phyloP scores from a whole-genome alignment of 2,329 filamentous ascomycete species.

The Aureobasidium vineae region DNA sequence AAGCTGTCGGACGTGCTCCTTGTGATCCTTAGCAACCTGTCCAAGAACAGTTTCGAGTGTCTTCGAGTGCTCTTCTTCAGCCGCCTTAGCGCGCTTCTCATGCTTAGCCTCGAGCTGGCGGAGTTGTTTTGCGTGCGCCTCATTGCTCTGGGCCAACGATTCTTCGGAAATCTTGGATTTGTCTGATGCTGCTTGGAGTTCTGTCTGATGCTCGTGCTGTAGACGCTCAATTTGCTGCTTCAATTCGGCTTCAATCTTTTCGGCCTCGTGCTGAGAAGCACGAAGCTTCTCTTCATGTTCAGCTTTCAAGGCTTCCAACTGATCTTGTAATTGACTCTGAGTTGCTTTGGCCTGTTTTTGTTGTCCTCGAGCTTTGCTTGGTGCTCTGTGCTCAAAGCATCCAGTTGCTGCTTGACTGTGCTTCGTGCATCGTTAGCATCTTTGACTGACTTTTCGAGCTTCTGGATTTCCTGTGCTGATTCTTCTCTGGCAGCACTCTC shows the following conservation, averaged over 20 bases:
- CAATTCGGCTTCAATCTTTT: neutral
- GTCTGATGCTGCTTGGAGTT: conserved; percentile 21
- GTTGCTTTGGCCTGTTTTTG: conserved; percentile 25
- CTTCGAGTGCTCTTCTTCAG: neutral
- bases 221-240: conserved; percentile 8
- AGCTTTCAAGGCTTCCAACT: conserved; percentile 13
- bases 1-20: neutral
- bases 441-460: neutral
- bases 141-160: neutral
- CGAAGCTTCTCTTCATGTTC: conserved; percentile 27
- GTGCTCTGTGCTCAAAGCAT: conserved; percentile 25
- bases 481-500: neutral
- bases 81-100: neutral
- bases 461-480: neutral
- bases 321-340: neutral
- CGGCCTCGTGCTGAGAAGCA: conserved; percentile 25
- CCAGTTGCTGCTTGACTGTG: conserved; percentile 22
- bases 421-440: neutral
- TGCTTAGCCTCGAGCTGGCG: neutral
- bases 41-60: neutral
- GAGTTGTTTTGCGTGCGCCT: conserved; percentile 7
- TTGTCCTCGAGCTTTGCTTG: conserved; percentile 17
- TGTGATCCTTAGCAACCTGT: neutral
- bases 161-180: conserved; percentile 16
- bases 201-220: conserved; percentile 7